Conservation (phyloP, 208 protist genomes). For the Borovskyia barvae region DNA sequence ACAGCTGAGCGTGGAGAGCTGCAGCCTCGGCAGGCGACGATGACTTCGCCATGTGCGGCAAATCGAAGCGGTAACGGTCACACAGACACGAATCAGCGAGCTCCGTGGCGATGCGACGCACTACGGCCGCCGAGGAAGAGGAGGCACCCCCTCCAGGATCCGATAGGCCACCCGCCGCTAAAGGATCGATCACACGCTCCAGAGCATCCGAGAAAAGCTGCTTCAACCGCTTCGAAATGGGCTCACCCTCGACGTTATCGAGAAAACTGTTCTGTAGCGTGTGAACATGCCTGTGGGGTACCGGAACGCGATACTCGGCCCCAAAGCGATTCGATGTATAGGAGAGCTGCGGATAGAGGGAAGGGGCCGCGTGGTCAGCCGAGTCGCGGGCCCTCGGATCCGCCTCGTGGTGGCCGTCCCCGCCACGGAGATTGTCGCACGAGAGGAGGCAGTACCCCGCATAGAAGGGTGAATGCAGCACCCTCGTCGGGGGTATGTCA, state of each 20-base stretch:
- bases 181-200: neutral
- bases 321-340: constrained; percentile 62
- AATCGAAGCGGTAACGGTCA: constrained; percentile 32
- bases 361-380: too few relatives aligned
- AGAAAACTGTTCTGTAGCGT: constrained; percentile 59
- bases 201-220: constrained; percentile 28
- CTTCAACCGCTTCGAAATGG: constrained; percentile 34
- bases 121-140: neutral
- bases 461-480: constrained; percentile 44
- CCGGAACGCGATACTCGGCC: constrained; percentile 16
- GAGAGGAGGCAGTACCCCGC: constrained; percentile 61
- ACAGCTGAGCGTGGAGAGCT: constrained; percentile 26
- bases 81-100: constrained; percentile 45
- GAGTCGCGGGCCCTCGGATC: too few relatives aligned
- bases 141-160: neutral
- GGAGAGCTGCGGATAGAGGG: constrained; percentile 4
- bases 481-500: neutral
- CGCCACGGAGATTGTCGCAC: constrained; percentile 17
- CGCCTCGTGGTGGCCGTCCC: neutral
- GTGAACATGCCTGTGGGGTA: constrained; percentile 34
- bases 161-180: constrained; percentile 4
- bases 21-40: neutral
- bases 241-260: constrained; percentile 52
- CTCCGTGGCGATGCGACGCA: constrained; percentile 24
- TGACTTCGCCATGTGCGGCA: constrained; percentile 16